Conservation (phyloP, 192 early-diverging fungal species). For the Rhizophagus clarus region DNA sequence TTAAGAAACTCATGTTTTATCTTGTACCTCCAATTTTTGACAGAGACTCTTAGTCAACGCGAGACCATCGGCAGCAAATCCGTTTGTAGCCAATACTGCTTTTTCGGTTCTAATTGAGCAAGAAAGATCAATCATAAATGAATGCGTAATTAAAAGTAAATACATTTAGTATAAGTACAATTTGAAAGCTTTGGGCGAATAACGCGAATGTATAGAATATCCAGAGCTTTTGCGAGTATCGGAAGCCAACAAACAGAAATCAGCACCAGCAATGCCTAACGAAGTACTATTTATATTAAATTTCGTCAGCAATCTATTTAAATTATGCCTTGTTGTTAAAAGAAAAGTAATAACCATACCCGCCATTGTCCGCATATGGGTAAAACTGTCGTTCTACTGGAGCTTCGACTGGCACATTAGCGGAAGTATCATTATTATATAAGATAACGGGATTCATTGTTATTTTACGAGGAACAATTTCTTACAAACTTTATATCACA, state of each 20-base stretch:
- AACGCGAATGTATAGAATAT: constrained; percentile 94
- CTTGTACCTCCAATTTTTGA: constrained; percentile 86
- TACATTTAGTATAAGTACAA: constrained; percentile 49
- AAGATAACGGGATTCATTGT: neutral
- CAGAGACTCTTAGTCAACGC: constrained; percentile 81
- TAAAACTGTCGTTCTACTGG: constrained; percentile 63
- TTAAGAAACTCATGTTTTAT: neutral
- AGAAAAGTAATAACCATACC: constrained; percentile 17
- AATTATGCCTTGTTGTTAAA: neutral
- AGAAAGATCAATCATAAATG: neutral
- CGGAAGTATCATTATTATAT: neutral
- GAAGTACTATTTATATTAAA: neutral
- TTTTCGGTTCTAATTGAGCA: constrained; percentile 65
- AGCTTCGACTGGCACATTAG: neutral
- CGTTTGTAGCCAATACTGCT: constrained; percentile 82
- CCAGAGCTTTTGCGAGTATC: constrained; percentile 96
- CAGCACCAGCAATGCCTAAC: constrained; percentile 77
- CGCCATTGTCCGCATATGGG: constrained; percentile 91
- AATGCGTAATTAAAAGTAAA: neutral
- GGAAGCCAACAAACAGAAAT: constrained; percentile 91
- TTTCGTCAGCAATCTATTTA: neutral
- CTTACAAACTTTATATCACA: too few species aligned
- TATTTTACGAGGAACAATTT: too few species aligned
- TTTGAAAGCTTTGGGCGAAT: constrained; percentile 86
- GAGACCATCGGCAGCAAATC: constrained; percentile 87